phyloP scores from a whole-genome alignment of 345 rosid genomes.

The Odontarrhena argentea region DNA sequence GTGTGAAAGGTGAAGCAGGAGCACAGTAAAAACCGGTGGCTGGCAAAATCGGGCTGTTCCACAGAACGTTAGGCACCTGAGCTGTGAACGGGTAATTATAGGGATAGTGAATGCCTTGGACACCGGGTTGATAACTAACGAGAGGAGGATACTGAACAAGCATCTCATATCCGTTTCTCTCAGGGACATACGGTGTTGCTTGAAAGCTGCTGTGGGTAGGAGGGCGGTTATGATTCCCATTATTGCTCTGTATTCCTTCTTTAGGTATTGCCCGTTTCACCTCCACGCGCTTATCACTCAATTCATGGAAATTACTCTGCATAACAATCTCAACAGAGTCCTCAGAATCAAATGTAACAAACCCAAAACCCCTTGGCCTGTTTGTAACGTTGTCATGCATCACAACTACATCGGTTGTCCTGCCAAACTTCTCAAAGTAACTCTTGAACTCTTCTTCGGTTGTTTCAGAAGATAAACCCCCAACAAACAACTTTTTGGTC shows the following conservation, averaged over 20 bases:
- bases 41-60: conserved; percentile 47
- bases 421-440: conserved; percentile 77
- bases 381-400: conserved; percentile 72
- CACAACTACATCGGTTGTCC: conserved; percentile 74
- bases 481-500: conserved; percentile 78
- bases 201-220: conserved; percentile 31
- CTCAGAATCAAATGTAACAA: conserved; percentile 72
- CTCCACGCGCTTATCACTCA: conserved; percentile 68
- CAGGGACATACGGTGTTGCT: conserved; percentile 35
- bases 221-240: conserved; percentile 14
- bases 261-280: conserved; percentile 88
- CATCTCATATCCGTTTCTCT: conserved; percentile 45
- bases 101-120: conserved; percentile 46
- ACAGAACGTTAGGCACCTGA: conserved; percentile 40
- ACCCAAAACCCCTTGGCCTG: conserved; percentile 88
- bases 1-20: conserved; percentile 42
- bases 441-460: conserved; percentile 69
- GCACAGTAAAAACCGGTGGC: conserved; percentile 41
- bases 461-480: conserved; percentile 68
- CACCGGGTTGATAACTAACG: conserved; percentile 35
- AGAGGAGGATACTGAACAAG: conserved; percentile 31
- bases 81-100: conserved; percentile 48
- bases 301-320: conserved; percentile 61
- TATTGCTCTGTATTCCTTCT: conserved; percentile 51
- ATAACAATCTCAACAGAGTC: conserved; percentile 69